Base-by-base conservation (phyloP, 176 grass and related monocot genomes). In the Musa troglodytarum region DNA sequence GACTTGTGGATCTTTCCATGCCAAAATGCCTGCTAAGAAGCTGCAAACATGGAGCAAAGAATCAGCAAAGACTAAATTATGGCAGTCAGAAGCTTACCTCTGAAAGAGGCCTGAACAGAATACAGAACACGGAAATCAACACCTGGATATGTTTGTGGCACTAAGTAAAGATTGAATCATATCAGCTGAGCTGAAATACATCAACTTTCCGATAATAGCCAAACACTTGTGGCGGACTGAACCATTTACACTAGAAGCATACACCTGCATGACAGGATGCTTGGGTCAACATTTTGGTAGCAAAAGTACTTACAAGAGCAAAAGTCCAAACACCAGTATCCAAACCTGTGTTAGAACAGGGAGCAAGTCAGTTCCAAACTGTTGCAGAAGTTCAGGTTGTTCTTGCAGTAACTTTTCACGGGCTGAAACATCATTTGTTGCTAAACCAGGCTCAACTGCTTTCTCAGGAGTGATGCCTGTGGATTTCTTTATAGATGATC, bases 111-210 rank as follows among this genome's bases (percentile, higher is more conserved):
- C 67, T 8, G 66, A 50, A 25, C 57, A 61, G 9, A 61, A 1
- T 54, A 76, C 15, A 63, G 22, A 49, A 63, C 17, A 49, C 9
- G 5, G 15, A 59, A 7, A 57, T 53, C 54, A 51, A 67, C 56
- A 96, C 92, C 92, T 96, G 70, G 92, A 89, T 78, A 96, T 89
- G 82, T 96, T 96, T 74, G 92, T 88, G 65, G 85, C 81, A 74
- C 78, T 66, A 83, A 92, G 80, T 58, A 96, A 82, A 81, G 58
- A 77, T 68, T 89, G 78, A n/a, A 96, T 92, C 86, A 92, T 92
- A 70, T 96, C 89, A 24, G 92, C 86, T 57, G 92, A 87, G 53
- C 92, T 86, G 75, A 85, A 96, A 71, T 89, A 82, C 92, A 96
- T 96, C 81, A 96, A 58, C 64, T 96, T 96, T 2, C 77, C 92